Conservation (phyloP, 371 early-diverging fungal genomes). For the Mortierella sp. region DNA sequence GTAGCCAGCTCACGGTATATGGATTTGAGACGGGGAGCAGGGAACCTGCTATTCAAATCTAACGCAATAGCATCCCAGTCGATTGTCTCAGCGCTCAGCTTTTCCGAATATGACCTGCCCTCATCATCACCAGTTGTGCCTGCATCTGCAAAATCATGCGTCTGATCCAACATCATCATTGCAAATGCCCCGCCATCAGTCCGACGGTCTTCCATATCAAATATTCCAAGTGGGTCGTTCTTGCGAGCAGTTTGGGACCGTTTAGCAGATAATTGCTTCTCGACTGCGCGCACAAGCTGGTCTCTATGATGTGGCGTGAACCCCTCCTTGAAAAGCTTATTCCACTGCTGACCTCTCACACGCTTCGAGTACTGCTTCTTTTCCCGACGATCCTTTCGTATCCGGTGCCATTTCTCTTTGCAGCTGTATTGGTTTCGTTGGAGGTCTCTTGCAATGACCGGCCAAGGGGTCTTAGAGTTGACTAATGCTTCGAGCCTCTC, state of each 20-base stretch:
- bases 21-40: slow-evolving; percentile 14
- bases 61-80: slow-evolving; percentile 39
- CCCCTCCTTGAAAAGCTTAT: slow-evolving; percentile 25
- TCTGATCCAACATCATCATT: slow-evolving; percentile 1
- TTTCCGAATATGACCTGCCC: neutral
- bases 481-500: slow-evolving; percentile 24
- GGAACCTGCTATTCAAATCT: slow-evolving; percentile 26
- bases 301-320: slow-evolving; percentile 30
- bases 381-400: slow-evolving; percentile 8
- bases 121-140: neutral
- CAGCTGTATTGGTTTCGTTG: slow-evolving; percentile 43
- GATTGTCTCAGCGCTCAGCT: slow-evolving; percentile 1
- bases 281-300: slow-evolving; percentile 27
- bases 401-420: slow-evolving; percentile 45
- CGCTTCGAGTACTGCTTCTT: slow-evolving; percentile 10
- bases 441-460: slow-evolving; percentile 26
- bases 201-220: neutral
- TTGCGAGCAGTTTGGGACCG: neutral
- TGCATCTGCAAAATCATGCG: neutral
- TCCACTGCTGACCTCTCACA: slow-evolving; percentile 17
- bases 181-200: slow-evolving; percentile 6
- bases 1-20: slow-evolving; percentile 42
- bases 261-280: slow-evolving; percentile 24
- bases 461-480: slow-evolving; percentile 25
- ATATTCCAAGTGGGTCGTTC: slow-evolving; percentile 2